Evolutionary conservation across 805 yeast species (phyloP).

Genomic region (Candida maesae): DNA sequence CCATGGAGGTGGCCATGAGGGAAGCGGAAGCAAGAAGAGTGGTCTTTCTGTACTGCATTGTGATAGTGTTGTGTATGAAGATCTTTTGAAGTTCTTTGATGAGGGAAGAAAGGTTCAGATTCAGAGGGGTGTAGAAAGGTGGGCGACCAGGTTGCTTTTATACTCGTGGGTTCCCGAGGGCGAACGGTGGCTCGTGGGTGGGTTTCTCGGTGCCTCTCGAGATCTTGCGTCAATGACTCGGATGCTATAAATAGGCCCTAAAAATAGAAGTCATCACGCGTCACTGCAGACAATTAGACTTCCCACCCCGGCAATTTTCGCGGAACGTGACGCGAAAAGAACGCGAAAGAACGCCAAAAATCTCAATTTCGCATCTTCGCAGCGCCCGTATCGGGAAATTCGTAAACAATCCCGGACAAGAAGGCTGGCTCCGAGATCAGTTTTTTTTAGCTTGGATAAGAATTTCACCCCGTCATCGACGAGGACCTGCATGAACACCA

Average conservation of each 20-base stretch:
- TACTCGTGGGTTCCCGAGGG: too few species aligned
- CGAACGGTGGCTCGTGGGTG: neutral
- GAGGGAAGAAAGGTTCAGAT: neutral
- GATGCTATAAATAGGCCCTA: conserved; percentile 8
- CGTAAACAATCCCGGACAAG: conserved; percentile 7
- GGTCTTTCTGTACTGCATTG: conserved; percentile 43
- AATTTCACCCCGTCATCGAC: neutral
- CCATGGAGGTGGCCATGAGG: conserved; percentile 43
- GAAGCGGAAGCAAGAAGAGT: conserved; percentile 39
- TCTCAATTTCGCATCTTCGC: neutral
- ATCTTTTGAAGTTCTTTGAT: conserved; percentile 1
- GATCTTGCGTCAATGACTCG: neutral
- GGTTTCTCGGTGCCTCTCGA: neutral
- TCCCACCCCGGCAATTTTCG: conserved; percentile 7
- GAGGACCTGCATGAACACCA: neutral
- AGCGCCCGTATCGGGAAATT: conserved; percentile 7
- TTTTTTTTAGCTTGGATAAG: neutral
- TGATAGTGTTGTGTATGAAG: conserved; percentile 11
- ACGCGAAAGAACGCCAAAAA: too few species aligned
- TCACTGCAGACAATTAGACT: conserved; percentile 2
- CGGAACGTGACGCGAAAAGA: neutral
- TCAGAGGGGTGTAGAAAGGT: neutral
- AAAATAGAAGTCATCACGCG: conserved; percentile 5
- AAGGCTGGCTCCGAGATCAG: conserved; percentile 18
- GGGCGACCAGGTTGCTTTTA: conserved; percentile 4